Conservation (phyloP, 306 rosid species). For the Urtica urens region DNA sequence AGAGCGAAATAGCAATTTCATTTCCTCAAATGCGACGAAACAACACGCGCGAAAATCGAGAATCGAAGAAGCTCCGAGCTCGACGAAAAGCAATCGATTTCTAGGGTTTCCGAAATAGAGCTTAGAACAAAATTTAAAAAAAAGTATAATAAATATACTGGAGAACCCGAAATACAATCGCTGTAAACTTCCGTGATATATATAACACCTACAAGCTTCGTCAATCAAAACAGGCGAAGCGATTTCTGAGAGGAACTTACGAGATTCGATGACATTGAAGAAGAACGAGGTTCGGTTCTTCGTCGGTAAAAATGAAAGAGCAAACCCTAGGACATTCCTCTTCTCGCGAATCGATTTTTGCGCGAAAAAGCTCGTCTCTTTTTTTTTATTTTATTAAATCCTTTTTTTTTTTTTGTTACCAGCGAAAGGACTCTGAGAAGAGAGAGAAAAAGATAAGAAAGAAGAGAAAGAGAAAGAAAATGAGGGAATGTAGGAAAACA, state of each 20-base stretch:
- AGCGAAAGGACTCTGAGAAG: slow-evolving; percentile 19
- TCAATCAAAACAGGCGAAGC: slow-evolving; percentile 31
- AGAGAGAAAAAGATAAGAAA: slow-evolving; percentile 24
- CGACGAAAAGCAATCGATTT: slow-evolving; percentile 17
- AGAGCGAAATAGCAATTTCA: too few relatives aligned
- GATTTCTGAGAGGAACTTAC: neutral
- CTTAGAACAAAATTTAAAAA: neutral
- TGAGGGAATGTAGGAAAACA: slow-evolving; percentile 15
- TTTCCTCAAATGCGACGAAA: slow-evolving; percentile 16
- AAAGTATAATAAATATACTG: neutral
- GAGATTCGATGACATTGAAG: slow-evolving; percentile 34
- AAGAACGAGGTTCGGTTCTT: slow-evolving; percentile 26
- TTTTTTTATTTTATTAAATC: too few relatives aligned
- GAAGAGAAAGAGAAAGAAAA: slow-evolving; percentile 19
- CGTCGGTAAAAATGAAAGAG: slow-evolving; percentile 14
- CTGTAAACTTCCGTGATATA: neutral
- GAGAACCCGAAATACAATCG: too few relatives aligned
- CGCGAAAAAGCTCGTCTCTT: slow-evolving; percentile 20
- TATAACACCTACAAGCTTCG: neutral
- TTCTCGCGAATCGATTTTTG: slow-evolving; percentile 22
- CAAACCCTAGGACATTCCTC: slow-evolving; percentile 2
- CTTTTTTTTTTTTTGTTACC: slow-evolving; percentile 7
- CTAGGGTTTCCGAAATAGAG: neutral
- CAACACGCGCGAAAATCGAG: slow-evolving; percentile 16
- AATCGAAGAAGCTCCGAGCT: slow-evolving; percentile 14